These are phyloP conservation scores for Aegilops tauschii DNA, from an alignment of 176 grass and related monocot species.

Conservation along the genomic window DNA sequence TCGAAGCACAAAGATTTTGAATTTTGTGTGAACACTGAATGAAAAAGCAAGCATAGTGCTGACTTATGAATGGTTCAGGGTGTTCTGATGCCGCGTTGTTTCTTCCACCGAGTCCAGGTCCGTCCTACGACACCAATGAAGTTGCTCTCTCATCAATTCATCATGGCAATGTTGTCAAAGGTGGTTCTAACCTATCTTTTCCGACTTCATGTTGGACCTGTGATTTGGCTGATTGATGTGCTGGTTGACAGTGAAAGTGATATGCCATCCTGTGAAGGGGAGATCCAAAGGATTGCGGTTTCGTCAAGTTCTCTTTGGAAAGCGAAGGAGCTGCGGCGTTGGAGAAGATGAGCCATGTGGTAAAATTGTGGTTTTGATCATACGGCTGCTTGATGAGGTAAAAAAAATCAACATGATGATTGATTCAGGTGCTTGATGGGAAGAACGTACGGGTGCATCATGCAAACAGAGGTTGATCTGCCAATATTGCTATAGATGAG, in stretches of 20 bases:
- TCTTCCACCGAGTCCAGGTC: constrained; percentile 8
- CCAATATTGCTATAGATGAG: not conserved
- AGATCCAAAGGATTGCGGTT: constrained; percentile 55
- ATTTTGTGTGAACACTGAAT: not conserved
- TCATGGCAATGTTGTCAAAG: constrained; percentile 36
- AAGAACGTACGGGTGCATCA: not conserved
- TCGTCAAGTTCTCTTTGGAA: constrained; percentile 35
- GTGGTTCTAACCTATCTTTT: not conserved
- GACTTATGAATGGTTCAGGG: not conserved
- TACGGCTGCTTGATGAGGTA: constrained; percentile 6
- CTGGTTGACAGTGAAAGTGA: constrained; percentile 34
- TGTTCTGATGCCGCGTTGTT: not conserved
- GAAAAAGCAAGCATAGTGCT: too few relatives aligned
- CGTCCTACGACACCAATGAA: constrained; percentile 59
- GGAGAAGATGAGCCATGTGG: constrained; percentile 34
- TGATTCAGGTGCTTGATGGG: constrained; percentile 50
- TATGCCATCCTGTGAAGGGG: constrained; percentile 51
- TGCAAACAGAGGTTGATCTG: constrained; percentile 30
- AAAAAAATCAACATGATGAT: not conserved
- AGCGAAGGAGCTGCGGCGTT: constrained; percentile 30
- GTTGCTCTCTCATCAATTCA: not conserved
- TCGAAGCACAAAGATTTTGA: too few relatives aligned
- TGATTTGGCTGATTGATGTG: not conserved
- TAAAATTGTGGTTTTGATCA: too few relatives aligned
- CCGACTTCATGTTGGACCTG: not conserved